Base-by-base conservation (phyloP, 2,329 filamentous ascomycete species). In the Basipetospora sp. region DNA sequence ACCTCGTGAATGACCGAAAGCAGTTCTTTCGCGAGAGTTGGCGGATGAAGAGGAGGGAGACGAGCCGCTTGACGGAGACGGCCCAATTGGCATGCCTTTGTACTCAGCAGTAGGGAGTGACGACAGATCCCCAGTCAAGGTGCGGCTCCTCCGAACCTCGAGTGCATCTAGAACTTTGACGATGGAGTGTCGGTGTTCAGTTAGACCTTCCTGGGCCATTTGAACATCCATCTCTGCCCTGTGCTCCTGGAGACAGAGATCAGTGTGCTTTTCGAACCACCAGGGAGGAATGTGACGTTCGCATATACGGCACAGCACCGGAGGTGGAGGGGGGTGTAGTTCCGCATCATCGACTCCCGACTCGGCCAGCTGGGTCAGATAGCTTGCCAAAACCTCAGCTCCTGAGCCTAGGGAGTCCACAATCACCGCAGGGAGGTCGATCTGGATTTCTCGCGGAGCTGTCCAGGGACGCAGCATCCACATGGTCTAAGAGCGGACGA, bases 211-310 rank as follows among this genome's bases (percentile, higher is more conserved):
- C 52, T 98, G 90, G 5, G 87, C 77, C 67, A 96, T 80, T 54
- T 98, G 88, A 4, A 98, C 86, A 49, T 96, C 88, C 83, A 94
- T 92, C 55, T 98, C 90, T 1, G 90, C 88, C 36, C 82, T 79
- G 53, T 98, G 90, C 54, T 98, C 90, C 54, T 96, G 87, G 39
- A 94, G 66, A 52, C 90, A 98, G 15, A 96, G 64, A 50, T 98
- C 92, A 2, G 88, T 94, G 55, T 98, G 90, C 57, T 96, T 98
- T 59, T 98, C 90, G 49, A 98, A 98, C 92, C 90, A 98, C 90
- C 90, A 98, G 1, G 88, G 86, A 4, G 85, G 85, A 43, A 98
- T 96, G 44, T 94, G 85, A 38, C 90, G 83, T 55, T 98, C 90
- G 56, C 90, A 98, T 39, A 98, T 96, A 37, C 90, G 85, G 57